Base-by-base conservation (phyloP, 495 filamentous ascomycete species). In the Aspergillus avenaceus region DNA sequence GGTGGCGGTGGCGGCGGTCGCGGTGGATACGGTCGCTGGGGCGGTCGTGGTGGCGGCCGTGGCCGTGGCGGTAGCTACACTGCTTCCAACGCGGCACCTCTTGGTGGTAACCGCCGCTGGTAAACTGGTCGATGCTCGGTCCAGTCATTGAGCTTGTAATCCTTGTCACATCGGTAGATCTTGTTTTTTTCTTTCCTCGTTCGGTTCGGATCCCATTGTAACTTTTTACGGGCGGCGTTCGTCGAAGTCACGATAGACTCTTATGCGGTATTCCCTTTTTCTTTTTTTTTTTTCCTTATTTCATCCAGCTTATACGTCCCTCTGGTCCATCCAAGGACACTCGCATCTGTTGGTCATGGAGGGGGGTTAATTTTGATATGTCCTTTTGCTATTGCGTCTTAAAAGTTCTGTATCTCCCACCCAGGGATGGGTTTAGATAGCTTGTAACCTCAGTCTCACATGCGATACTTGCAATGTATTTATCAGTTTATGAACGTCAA, bases 1-100 rank as follows among this genome's bases (percentile, higher is more conserved):
- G 89, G 91, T 52, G 90, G 91, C 44, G 91, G 92, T 55, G 88
- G 90, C 46, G 79, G 86, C 53, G 79, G 86, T 62, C 72, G 84
- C 57, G 79, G 83, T 47, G 79, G 80, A 53, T 82, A 87, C 53
- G 77, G 86, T 47, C 64, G 78, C 49, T 71, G 79, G 55, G 71
- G 82, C 60, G 78, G 84, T 58, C 76, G 85, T 58, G 83, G 86
- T 45, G 70, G 82, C 52, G 67, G 81, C 50, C 73, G 83, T 52
- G 70, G 76, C 45, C 60, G 69, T 59, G 67, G 70, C 56, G 65
- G 67, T 58, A 71, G 76, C 41, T 82, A 71, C 65, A 83, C 81
- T 68, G 78, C 74, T 52, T 83, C 81, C 61, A 87, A 87, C 69
- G 63, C 74, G 58, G 83, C 82, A 53, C 78, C 80, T 47, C 67